Percentiles rank a stretch among this genome's conserved stretches.
These are phyloP conservation scores for Geotrichum cucujoidarum DNA, from an alignment of 1,139 yeast species.

Conservation along the genomic window DNA sequence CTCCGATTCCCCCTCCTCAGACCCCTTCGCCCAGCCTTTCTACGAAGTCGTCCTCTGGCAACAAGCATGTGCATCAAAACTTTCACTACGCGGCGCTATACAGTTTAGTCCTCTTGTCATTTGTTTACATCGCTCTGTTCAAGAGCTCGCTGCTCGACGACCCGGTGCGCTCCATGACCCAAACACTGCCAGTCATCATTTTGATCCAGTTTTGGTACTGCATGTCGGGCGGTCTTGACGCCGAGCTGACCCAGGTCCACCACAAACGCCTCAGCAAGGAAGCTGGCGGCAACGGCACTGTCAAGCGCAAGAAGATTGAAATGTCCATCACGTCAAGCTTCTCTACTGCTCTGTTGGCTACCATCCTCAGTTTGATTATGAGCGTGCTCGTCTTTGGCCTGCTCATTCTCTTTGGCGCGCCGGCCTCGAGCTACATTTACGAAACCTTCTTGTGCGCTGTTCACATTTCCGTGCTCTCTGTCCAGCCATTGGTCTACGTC, in stretches of 20 bases:
- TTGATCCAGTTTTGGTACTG: slow-evolving; percentile 30
- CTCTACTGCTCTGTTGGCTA: slow-evolving; percentile 32
- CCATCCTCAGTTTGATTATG: slow-evolving; percentile 41
- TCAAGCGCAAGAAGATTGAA: slow-evolving; percentile 20
- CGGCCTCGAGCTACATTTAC: slow-evolving; percentile 50
- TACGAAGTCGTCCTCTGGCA: not conserved
- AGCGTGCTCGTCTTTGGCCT: slow-evolving; percentile 50
- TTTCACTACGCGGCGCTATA: slow-evolving; percentile 16
- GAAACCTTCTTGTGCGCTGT: slow-evolving; percentile 62
- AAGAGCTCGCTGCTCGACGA: slow-evolving; percentile 20
- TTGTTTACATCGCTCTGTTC: slow-evolving; percentile 18
- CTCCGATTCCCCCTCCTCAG: not conserved
- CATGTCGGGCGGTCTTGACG: slow-evolving; percentile 26
- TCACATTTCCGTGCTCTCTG: slow-evolving; percentile 59
- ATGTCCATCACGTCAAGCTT: slow-evolving; percentile 17
- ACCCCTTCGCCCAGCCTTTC: not conserved
- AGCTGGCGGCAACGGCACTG: not conserved
- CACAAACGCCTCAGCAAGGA: not conserved
- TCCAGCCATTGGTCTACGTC: slow-evolving; percentile 59
- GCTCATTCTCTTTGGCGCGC: slow-evolving; percentile 80
- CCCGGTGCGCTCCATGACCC: slow-evolving; percentile 27
- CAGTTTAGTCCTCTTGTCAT: slow-evolving; percentile 9
- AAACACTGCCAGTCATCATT: slow-evolving; percentile 25
- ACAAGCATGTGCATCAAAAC: slow-evolving; percentile 12
- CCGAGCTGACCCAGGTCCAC: slow-evolving; percentile 8